These are phyloP conservation scores for Fusarium sp. DNA, from an alignment of 2,329 filamentous ascomycete genomes.

Conservation along the genomic window DNA sequence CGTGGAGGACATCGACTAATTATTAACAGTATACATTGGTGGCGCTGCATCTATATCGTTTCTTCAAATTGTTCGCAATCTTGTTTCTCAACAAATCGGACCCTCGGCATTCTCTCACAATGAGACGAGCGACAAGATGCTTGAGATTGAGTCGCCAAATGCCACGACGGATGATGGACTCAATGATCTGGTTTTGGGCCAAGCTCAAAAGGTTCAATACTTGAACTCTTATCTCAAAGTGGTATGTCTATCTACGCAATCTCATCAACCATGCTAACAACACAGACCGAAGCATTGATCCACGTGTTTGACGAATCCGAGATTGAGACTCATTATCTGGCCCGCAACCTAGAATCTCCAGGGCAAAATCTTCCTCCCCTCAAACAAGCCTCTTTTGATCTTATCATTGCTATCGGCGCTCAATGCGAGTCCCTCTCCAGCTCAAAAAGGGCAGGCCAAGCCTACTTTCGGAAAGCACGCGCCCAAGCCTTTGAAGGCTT, in stretches of 20 bases:
- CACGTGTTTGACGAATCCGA: slow-evolving; percentile 49
- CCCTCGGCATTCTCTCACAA: slow-evolving; percentile 45
- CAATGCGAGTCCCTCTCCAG: slow-evolving; percentile 38
- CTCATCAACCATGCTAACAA: rapidly evolving
- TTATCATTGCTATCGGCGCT: slow-evolving; percentile 44
- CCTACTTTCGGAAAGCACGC: slow-evolving; percentile 59
- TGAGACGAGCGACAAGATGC: slow-evolving; percentile 45
- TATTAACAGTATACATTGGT: slow-evolving; percentile 58
- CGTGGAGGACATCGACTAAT: background rate
- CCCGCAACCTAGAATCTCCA: background rate
- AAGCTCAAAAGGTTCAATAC: slow-evolving; percentile 12
- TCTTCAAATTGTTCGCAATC: slow-evolving; percentile 54
- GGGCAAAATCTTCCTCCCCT: background rate
- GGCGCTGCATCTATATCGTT: slow-evolving; percentile 66
- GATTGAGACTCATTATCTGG: slow-evolving; percentile 39
- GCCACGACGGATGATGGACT: slow-evolving; percentile 1
- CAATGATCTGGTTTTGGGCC: background rate
- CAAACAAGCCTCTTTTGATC: slow-evolving; percentile 24
- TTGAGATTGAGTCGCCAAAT: slow-evolving; percentile 41
- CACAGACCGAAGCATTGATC: slow-evolving; percentile 51
- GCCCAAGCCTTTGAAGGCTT: slow-evolving; percentile 37
- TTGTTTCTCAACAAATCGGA: slow-evolving; percentile 43
- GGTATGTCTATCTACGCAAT: background rate
- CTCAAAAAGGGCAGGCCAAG: slow-evolving; percentile 42
- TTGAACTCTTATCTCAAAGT: slow-evolving; percentile 32